These are phyloP conservation scores for Aspergillus ruber DNA, from an alignment of 2,329 filamentous ascomycete species.

Conservation along the genomic window DNA sequence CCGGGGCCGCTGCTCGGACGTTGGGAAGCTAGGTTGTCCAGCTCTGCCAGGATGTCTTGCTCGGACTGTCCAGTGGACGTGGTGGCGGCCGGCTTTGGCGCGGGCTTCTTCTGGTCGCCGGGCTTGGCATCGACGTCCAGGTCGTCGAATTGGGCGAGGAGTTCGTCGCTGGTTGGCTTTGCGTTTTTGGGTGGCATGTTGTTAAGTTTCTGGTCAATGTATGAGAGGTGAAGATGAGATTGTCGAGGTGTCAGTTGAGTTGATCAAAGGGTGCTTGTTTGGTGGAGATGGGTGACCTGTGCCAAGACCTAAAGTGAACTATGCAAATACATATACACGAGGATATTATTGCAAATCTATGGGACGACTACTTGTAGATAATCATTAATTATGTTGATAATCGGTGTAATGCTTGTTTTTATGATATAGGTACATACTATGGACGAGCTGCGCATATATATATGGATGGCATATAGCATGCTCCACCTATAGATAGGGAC, in stretches of 20 bases:
- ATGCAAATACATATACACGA: neutral
- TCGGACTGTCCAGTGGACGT: slow-evolving; percentile 34
- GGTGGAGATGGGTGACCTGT: slow-evolving; percentile 19
- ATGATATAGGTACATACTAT: too few relatives aligned
- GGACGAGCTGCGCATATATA: too few relatives aligned
- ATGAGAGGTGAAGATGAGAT: slow-evolving; percentile 8
- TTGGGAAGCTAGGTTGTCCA: slow-evolving; percentile 71
- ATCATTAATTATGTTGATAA: too few relatives aligned
- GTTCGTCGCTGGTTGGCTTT: slow-evolving; percentile 43
- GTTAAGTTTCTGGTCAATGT: neutral
- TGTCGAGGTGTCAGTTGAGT: neutral
- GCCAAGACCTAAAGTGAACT: slow-evolving; percentile 13
- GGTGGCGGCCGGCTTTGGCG: slow-evolving; percentile 9
- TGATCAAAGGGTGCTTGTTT: neutral
- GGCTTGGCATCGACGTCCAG: slow-evolving; percentile 35
- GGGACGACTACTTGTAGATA: neutral
- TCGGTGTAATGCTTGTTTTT: too few relatives aligned
- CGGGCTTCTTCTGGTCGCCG: slow-evolving; percentile 13
- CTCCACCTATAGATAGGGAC: too few relatives aligned
- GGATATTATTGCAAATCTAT: neutral
- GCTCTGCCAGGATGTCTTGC: slow-evolving; percentile 77
- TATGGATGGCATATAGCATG: too few relatives aligned
- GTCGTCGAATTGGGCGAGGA: slow-evolving; percentile 45
- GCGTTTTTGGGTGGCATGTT: slow-evolving; percentile 30
- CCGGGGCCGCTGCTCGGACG: slow-evolving; percentile 66